These are phyloP conservation scores for Pseudogymnoascus sp. DNA, from an alignment of 2,329 filamentous ascomycete genomes.

Conservation along the genomic window DNA sequence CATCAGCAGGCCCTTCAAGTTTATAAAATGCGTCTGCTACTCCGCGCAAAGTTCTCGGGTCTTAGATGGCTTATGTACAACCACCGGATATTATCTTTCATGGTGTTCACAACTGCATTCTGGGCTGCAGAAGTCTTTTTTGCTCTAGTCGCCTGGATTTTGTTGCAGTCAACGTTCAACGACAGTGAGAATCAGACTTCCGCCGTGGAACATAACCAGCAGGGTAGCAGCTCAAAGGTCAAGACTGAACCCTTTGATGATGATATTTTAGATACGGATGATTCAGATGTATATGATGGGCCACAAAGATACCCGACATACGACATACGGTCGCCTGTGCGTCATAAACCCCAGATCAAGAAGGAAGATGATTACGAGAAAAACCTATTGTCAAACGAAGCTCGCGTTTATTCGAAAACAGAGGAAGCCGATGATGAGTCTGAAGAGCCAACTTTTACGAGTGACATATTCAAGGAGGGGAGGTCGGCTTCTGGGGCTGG, in stretches of 20 bases:
- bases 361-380: constrained; percentile 20
- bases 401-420: constrained; percentile 25
- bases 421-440: constrained; percentile 41
- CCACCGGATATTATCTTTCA: constrained; percentile 61
- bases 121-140: constrained; percentile 68
- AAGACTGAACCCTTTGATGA: constrained; percentile 22
- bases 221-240: constrained; percentile 11
- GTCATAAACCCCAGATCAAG: constrained; percentile 29
- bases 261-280: constrained; percentile 19
- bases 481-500: constrained; percentile 42
- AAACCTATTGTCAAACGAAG: constrained; percentile 19
- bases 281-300: constrained; percentile 33
- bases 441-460: constrained; percentile 31
- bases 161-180: constrained; percentile 26
- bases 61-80: constrained; percentile 82
- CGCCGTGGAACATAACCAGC: constrained; percentile 19
- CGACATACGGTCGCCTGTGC: constrained; percentile 34
- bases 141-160: constrained; percentile 55
- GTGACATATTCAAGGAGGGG: constrained; percentile 21
- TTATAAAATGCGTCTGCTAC: constrained; percentile 58
- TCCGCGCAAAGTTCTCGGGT: constrained; percentile 69
- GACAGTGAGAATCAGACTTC: constrained; percentile 17
- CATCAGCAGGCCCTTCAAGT: constrained; percentile 60
- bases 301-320: constrained; percentile 38
- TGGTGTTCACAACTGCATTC: constrained; percentile 61